Evolutionary conservation across 148 eudicot species (phyloP).

Genomic region (Amaranthus hypochondriacus): DNA sequence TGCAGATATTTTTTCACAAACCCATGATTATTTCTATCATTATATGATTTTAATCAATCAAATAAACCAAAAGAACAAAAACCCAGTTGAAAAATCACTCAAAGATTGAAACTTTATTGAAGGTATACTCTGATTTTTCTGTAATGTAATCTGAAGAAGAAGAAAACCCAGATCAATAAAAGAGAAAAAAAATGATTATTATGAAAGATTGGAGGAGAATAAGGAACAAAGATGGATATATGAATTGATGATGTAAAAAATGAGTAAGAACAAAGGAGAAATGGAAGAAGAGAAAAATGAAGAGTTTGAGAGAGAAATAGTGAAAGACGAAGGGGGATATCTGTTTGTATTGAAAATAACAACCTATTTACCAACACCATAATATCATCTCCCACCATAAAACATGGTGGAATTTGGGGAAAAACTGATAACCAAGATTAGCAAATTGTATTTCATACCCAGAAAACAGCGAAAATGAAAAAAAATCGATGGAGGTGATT

Average conservation of each 20-base stretch:
- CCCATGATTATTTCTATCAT: conserved; percentile 10
- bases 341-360: conserved; percentile 20
- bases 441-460: too few species aligned
- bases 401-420: too few species aligned
- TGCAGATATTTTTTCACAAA: conserved; percentile 20
- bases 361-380: too few species aligned
- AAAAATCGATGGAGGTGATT: too few species aligned
- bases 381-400: too few species aligned
- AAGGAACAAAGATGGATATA: not conserved
- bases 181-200: not conserved
- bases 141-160: conserved; percentile 7
- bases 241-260: conserved; percentile 15
- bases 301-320: not conserved
- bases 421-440: too few species aligned
- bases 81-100: conserved; percentile 15
- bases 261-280: conserved; percentile 8
- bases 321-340: conserved; percentile 19
- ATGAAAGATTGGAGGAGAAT: conserved; percentile 22
- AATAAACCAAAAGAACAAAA: conserved; percentile 6
- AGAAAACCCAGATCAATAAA: conserved; percentile 23
- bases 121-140: not conserved
- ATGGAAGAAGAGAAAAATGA: not conserved
- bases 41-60: not conserved
- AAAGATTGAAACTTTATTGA: conserved; percentile 13
- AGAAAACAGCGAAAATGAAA: too few species aligned